phyloP scores from a whole-genome alignment of 2,329 filamentous ascomycete species.

The Celoporthe dispersa region DNA sequence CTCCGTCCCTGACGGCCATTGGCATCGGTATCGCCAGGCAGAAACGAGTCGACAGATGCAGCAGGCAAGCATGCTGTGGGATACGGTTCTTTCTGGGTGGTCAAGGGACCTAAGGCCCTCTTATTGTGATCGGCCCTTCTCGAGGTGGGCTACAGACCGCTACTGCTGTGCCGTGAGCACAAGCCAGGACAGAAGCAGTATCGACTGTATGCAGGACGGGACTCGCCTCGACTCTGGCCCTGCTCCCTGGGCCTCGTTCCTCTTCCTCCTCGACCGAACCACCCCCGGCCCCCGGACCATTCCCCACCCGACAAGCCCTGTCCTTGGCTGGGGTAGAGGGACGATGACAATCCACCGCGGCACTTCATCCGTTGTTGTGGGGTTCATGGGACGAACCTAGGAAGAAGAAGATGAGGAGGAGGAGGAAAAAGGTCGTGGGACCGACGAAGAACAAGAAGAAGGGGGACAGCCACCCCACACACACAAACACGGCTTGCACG shows the following conservation, averaged over 20 bases:
- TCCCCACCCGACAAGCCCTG: neutral
- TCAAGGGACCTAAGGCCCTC: neutral
- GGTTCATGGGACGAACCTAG: neutral
- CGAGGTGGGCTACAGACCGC: constrained; percentile 1
- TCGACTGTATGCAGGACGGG: neutral
- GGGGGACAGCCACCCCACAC: neutral
- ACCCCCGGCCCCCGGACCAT: neutral
- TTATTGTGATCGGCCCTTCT: constrained; percentile 5
- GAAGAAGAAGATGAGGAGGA: neutral
- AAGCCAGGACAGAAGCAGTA: neutral
- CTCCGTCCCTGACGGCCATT: neutral
- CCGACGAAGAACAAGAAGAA: neutral
- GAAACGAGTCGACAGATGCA: neutral
- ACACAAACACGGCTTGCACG: neutral
- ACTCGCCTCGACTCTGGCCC: neutral
- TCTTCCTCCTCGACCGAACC: neutral
- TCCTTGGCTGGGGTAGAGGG: neutral
- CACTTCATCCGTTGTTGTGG: neutral
- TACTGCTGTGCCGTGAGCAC: constrained; percentile 2
- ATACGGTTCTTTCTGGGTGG: neutral
- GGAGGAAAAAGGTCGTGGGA: neutral
- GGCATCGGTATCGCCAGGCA: neutral
- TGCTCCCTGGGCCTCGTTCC: neutral
- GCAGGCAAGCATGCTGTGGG: neutral
- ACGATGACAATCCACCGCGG: neutral